Percentiles rank a stretch among this genome's conserved stretches.
Conservation (phyloP, 2,329 filamentous ascomycete genomes). For the Nannizziopsis barbatae region DNA sequence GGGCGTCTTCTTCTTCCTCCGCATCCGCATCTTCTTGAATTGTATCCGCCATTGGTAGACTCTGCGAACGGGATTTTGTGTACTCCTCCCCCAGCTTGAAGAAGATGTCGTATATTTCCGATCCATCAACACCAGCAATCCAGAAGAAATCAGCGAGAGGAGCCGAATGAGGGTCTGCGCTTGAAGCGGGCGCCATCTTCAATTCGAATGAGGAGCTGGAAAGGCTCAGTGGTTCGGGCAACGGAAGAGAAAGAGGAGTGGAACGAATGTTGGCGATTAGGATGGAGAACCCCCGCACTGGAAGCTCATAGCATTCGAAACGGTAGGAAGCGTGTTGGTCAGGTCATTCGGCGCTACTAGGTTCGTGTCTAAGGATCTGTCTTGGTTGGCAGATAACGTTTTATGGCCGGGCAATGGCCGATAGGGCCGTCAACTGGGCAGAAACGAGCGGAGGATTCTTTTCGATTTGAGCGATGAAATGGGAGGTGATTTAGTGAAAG, state of each 20-base stretch:
- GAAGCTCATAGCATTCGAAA: constrained; percentile 12
- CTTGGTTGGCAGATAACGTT: too few species aligned
- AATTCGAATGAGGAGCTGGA: background rate
- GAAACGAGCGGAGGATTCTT: background rate
- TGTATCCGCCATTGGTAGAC: constrained; percentile 41
- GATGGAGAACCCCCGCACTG: constrained; percentile 10
- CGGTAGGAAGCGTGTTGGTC: background rate
- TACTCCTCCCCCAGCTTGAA: constrained; percentile 34
- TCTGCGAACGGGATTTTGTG: constrained; percentile 23
- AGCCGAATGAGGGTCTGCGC: constrained; percentile 36
- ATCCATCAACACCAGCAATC: constrained; percentile 43
- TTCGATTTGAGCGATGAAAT: background rate
- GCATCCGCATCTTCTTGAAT: constrained; percentile 51
- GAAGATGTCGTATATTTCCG: constrained; percentile 37
- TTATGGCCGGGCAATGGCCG: too few species aligned
- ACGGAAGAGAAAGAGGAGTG: background rate
- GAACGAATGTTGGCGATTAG: constrained; percentile 5
- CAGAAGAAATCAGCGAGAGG: constrained; percentile 58
- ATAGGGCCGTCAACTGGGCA: background rate
- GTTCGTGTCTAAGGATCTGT: background rate
- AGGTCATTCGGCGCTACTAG: background rate
- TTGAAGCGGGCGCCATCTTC: constrained; percentile 25
- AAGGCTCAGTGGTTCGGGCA: background rate
- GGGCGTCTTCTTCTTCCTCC: constrained; percentile 38
- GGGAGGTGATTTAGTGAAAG: background rate